Evolutionary conservation across 768 basidiomycete species (phyloP).

Genomic region (Suillus subluteus): DNA sequence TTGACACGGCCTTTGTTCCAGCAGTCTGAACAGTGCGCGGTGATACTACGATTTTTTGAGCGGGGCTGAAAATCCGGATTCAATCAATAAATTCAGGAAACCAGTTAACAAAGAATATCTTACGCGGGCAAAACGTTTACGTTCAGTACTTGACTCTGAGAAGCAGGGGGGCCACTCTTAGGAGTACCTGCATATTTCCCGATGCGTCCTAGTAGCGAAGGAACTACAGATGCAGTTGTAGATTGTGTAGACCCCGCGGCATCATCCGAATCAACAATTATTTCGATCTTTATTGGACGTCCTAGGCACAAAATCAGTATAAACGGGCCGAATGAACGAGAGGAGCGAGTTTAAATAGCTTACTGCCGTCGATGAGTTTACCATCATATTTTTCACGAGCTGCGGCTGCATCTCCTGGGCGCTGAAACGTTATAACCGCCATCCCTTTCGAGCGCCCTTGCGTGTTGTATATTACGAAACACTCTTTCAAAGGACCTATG

Average conservation of each 20-base stretch:
- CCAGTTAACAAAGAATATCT: slow-evolving; percentile 15
- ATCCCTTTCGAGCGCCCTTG: slow-evolving; percentile 80
- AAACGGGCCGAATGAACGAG: background rate
- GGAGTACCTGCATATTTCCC: slow-evolving; percentile 19
- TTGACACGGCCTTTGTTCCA: slow-evolving; percentile 33
- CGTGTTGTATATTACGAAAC: slow-evolving; percentile 74
- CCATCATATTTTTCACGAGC: slow-evolving; percentile 75
- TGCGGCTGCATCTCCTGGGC: slow-evolving; percentile 60
- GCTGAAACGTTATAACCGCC: slow-evolving; percentile 73
- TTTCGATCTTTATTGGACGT: slow-evolving; percentile 66
- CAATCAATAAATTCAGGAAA: slow-evolving; percentile 4
- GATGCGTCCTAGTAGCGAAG: slow-evolving; percentile 45
- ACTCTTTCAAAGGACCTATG: slow-evolving; percentile 71
- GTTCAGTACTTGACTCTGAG: slow-evolving; percentile 24
- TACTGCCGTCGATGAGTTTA: slow-evolving; percentile 71
- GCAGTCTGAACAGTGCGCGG: slow-evolving; percentile 21
- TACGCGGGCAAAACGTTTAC: slow-evolving; percentile 4
- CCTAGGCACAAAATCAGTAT: slow-evolving; percentile 40
- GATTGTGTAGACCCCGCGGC: slow-evolving; percentile 23
- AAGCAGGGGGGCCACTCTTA: slow-evolving; percentile 8
- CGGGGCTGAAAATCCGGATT: slow-evolving; percentile 10
- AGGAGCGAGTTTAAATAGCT: slow-evolving; percentile 19
- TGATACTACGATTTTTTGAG: slow-evolving; percentile 21
- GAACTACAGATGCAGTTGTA: slow-evolving; percentile 27
- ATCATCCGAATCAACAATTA: slow-evolving; percentile 52